These are phyloP conservation scores for Neurospora sp. DNA, from an alignment of 495 filamentous ascomycete species.

Conservation along the genomic window DNA sequence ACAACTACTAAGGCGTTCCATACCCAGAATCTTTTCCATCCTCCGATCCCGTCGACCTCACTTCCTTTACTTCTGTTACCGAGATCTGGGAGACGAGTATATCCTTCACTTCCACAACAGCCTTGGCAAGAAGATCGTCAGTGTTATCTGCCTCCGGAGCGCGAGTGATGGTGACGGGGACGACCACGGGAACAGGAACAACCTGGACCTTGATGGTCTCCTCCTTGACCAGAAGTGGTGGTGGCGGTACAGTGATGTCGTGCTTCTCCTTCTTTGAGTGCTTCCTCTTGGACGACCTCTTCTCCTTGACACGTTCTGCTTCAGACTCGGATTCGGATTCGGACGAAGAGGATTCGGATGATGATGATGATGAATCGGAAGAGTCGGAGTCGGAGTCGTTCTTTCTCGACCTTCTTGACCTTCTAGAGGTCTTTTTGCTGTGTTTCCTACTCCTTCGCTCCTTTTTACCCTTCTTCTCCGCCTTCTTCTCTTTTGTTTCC, in stretches of 20 bases:
- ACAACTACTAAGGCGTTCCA: constrained; percentile 8
- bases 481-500: constrained; percentile 14
- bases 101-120: constrained; percentile 3
- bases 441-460: not conserved
- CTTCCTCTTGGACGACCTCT: constrained; percentile 7
- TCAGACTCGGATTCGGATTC: constrained; percentile 9
- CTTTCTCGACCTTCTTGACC: not conserved
- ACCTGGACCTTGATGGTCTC: constrained; percentile 2
- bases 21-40: constrained; percentile 25
- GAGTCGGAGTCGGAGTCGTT: constrained; percentile 3
- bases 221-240: constrained; percentile 3
- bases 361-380: constrained; percentile 4
- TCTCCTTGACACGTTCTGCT: constrained; percentile 1
- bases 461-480: constrained; percentile 7
- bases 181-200: not conserved
- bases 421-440: constrained; percentile 1
- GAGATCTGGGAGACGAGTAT: not conserved
- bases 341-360: constrained; percentile 5
- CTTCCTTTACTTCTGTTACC: not conserved
- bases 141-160: constrained; percentile 1
- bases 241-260: no score
- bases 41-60: constrained; percentile 3
- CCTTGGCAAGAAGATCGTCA: constrained; percentile 13
- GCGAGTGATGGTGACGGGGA: not conserved
- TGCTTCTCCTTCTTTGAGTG: not conserved